Base-by-base conservation (phyloP, 495 filamentous ascomycete genomes). In the Tuber magnatum region DNA sequence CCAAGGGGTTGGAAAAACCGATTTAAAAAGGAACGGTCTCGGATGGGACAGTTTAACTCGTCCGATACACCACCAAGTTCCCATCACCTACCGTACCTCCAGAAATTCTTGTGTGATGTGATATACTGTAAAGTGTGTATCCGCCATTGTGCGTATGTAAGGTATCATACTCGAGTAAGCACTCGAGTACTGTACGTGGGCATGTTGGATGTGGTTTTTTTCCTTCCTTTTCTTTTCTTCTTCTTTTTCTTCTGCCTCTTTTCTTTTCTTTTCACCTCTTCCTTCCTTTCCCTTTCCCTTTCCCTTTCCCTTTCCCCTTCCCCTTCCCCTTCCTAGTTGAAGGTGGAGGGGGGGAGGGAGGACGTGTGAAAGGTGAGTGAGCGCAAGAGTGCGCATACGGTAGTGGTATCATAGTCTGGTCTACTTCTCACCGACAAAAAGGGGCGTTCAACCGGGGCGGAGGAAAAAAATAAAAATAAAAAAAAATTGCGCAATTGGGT, bases 1-100 rank as follows among this genome's bases (percentile, higher is more conserved):
- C 56, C 56, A 65, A 65, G 56, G 56, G 32, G 56, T 65, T 65
- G 56, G 56, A 65, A 65, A 65, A 65, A 35, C 2, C 28, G 56
- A 65, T 32, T 65, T 28, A 65, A 65, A 65, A 65, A 65, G 56
- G 32, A 65, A 35, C 12, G 7, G 12, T 20, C 56, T 35, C 28
- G 56, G 32, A 35, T 65, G 28, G 56, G 56, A 35, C 16, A 32
- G 24, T 61, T 61, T 28, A 61, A 16, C 51, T 32, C 16, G 16
- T 32, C 28, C 51, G 20, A 28, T 61, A 61, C 51, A 61, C 1
- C 12, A 32, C 51, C 51, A 61, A 61, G 51, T 61, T 9, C n/a
- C 28, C 35, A 28, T 65, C 16, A 65, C 56, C 28, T 32, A 12
- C n/a, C n/a, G n/a, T n/a, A n/a, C 56, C 56, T 35, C 16, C 16